Conservation (phyloP, 2,329 filamentous ascomycete genomes). For the Sporothrix curviconia region DNA sequence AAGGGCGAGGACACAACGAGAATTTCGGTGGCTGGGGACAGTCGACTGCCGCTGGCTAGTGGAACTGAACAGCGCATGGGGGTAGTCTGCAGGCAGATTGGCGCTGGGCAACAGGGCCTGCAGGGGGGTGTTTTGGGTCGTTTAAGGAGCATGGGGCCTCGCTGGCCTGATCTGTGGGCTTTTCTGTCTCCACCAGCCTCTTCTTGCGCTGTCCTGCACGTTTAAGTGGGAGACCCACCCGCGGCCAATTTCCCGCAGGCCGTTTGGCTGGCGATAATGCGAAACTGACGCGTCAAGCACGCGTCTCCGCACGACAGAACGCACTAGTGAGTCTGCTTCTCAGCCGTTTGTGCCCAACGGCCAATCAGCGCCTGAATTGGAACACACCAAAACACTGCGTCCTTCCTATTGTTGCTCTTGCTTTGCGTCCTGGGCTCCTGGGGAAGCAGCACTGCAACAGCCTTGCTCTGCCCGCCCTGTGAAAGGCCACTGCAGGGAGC, state of each 20-base stretch:
- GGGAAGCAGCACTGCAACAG: too few species aligned
- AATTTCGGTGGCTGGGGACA: constrained; percentile 16
- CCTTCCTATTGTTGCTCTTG: too few species aligned
- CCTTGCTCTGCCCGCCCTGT: not conserved
- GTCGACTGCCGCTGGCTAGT: constrained; percentile 8
- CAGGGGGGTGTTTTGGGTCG: not conserved
- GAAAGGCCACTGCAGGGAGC: not conserved
- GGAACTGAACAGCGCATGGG: not conserved
- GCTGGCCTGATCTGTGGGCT: not conserved
- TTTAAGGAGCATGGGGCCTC: too few species aligned
- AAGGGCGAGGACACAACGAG: not conserved
- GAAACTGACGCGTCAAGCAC: constrained; percentile 19
- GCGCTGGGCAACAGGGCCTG: not conserved
- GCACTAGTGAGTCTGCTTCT: constrained; percentile 1
- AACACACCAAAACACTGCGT: not conserved
- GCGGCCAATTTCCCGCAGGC: not conserved
- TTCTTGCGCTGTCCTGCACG: not conserved
- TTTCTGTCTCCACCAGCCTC: not conserved
- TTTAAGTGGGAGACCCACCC: constrained; percentile 14
- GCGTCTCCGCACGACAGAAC: constrained; percentile 3
- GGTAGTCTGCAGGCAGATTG: not conserved
- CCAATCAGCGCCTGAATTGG: too few species aligned
- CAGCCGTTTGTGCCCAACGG: not conserved
- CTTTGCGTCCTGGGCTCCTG: too few species aligned
- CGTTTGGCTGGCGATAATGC: not conserved